Percentiles rank a stretch among this genome's conserved stretches.
phyloP scores from a whole-genome alignment of 2,329 filamentous ascomycete genomes.

The Fusarium sp. region DNA sequence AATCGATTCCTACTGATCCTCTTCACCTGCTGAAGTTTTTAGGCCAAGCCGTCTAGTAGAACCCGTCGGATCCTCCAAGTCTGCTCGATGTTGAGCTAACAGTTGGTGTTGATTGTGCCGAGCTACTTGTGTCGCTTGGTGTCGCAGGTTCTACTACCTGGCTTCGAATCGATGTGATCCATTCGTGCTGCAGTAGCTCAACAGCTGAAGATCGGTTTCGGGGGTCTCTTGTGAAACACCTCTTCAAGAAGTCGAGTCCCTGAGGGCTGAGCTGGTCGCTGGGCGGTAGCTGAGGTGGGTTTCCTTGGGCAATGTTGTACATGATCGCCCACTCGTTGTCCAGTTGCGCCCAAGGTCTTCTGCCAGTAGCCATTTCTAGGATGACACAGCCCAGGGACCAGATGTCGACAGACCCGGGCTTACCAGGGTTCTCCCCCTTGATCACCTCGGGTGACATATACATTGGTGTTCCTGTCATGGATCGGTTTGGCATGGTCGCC shows the following conservation, averaged over 20 bases:
- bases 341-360: constrained; percentile 91
- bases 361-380: constrained; percentile 95
- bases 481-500: constrained; percentile 77
- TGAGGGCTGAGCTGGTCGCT: constrained; percentile 83
- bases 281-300: constrained; percentile 85
- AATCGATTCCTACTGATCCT: neutral
- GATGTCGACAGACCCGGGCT: constrained; percentile 89
- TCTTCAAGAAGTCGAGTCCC: constrained; percentile 88
- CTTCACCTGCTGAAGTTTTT: neutral
- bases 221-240: constrained; percentile 89
- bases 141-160: constrained; percentile 73
- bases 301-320: constrained; percentile 99
- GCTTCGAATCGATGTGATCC: constrained; percentile 76
- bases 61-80: constrained; percentile 48
- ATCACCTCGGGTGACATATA: constrained; percentile 99
- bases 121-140: constrained; percentile 66
- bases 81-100: constrained; percentile 48
- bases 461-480: constrained; percentile 98
- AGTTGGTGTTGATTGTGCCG: constrained; percentile 52
- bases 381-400: constrained; percentile 98
- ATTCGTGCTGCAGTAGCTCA: constrained; percentile 93
- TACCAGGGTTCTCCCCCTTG: constrained; percentile 83
- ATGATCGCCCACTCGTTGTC: constrained; percentile 99
- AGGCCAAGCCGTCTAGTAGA: constrained; percentile 40
- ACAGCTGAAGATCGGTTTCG: constrained; percentile 81